Evolutionary conservation across 768 basidiomycete genomes (phyloP).

Genomic region (Mycena crocata): DNA sequence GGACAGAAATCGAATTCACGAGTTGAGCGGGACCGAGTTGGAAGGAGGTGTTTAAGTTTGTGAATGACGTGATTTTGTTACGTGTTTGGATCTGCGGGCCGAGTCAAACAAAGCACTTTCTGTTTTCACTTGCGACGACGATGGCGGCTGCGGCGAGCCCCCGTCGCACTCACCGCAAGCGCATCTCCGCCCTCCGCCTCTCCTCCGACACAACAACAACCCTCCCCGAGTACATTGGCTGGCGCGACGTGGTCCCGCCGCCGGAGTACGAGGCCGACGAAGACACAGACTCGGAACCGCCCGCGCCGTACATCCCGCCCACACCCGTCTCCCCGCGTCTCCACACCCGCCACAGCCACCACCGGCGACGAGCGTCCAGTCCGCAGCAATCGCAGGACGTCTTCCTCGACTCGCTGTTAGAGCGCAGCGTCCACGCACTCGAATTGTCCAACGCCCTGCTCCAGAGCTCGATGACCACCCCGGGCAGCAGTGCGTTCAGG

Average conservation of each 20-base stretch:
- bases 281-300: constrained; percentile 55
- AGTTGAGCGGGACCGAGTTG: too few relatives aligned
- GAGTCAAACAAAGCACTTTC: too few relatives aligned
- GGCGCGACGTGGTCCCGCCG: too few relatives aligned
- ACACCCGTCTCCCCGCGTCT: constrained; percentile 41
- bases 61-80: too few relatives aligned
- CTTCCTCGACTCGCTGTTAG: constrained; percentile 81
- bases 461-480: constrained; percentile 80
- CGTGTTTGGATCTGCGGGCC: too few relatives aligned
- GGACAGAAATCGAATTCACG: too few relatives aligned
- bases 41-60: too few relatives aligned
- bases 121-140: background rate
- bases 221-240: too few relatives aligned
- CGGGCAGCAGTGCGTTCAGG: constrained; percentile 57
- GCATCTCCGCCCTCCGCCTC: constrained; percentile 64
- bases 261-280: constrained; percentile 35
- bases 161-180: constrained; percentile 64
- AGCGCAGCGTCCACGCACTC: constrained; percentile 85
- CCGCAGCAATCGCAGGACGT: constrained; percentile 57
- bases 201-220: constrained; percentile 75
- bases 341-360: constrained; percentile 27
- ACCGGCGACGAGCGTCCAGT: constrained; percentile 45
- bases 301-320: constrained; percentile 48
- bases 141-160: constrained; percentile 10
- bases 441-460: constrained; percentile 88